Evolutionary conservation across 225 moss, liverwort and hornwort species (phyloP), one percentile per base, ranked within the genome.

Genomic region (Rhytidiadelphus loreus): DNA sequence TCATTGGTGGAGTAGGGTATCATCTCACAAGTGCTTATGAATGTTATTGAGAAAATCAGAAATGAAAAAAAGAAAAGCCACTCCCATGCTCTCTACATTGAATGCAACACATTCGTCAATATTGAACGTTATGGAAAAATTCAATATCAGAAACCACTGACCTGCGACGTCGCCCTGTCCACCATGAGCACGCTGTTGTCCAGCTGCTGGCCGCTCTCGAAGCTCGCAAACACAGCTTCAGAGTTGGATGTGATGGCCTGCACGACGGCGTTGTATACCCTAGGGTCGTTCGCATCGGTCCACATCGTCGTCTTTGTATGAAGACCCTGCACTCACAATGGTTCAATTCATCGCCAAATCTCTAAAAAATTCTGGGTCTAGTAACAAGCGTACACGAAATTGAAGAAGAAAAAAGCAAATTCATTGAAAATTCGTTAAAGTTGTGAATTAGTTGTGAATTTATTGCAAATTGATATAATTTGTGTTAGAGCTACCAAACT

Each of bases 161-260:
- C 86, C 74, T 92, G 94, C 22, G 91, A 87, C 17, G 95, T 98
- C 24, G 52, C 41, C 91, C 94, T 95, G 89, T 98, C 97, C 35
- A 98, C 70, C 35, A 94, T 56, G 72, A 96, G 77, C 32, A 98
- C 83, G 2, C 94, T 75, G 77, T 98, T 98, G 84, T 98, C 98
- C 64, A 97, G 91, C 52, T 95, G 95, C 90, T 98, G 98, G 33
- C 96, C 98, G 44, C 95, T 98, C 84, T 98, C 98, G 52, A 96
- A 97, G 85, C 98, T 98, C 21, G 91, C 97, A 85, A 97, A 96
- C 60, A 97, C 77, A 5, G 91, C 68, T 19, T 87, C 57, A 35
- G 89, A 89, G 48, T 95, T 96, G 37, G 96, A 93, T 2, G 96
- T 44, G 43, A 98, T n/a, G 4, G 97, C 98, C 19, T 90, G 87